These are phyloP conservation scores for Phytophthora pini DNA, from an alignment of 352 stramenopile species.

Conservation along the genomic window DNA sequence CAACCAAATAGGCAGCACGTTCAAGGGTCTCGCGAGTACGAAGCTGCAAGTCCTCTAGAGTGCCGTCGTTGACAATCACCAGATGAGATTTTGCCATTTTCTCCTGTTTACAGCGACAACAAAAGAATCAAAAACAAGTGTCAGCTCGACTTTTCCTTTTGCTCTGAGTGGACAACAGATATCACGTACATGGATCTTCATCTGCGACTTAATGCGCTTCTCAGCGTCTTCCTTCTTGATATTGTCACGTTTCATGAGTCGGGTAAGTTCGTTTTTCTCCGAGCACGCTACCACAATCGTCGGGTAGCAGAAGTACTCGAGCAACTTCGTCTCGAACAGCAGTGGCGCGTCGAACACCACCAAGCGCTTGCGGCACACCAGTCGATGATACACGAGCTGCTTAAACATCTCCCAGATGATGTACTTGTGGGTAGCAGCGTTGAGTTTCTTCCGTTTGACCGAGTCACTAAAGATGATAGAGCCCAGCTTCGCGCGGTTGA, in stretches of 20 bases:
- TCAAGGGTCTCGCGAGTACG: conserved; percentile 55
- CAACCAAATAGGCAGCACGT: conserved; percentile 53
- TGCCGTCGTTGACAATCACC: conserved; percentile 92
- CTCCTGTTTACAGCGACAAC: conserved; percentile 45
- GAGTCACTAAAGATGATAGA: conserved; percentile 87
- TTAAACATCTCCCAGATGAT: conserved; percentile 91
- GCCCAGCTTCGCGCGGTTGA: conserved; percentile 86
- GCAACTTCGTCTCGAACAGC: conserved; percentile 85
- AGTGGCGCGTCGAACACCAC: conserved; percentile 85
- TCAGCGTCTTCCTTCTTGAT: conserved; percentile 87
- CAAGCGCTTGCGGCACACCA: conserved; percentile 70
- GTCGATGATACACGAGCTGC: conserved; percentile 79
- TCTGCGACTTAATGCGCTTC: conserved; percentile 94
- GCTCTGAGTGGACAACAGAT: neutral
- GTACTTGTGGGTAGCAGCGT: conserved; percentile 84
- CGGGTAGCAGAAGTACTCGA: conserved; percentile 86
- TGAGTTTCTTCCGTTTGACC: conserved; percentile 74
- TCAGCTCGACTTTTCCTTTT: neutral
- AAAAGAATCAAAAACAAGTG: conserved; percentile 5
- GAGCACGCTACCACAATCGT: conserved; percentile 87
- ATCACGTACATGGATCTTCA: conserved; percentile 83
- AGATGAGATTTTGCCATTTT: conserved; percentile 91
- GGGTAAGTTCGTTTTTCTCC: conserved; percentile 67
- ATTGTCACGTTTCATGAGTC: conserved; percentile 80
- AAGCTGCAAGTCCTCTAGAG: conserved; percentile 68